Percentiles rank a stretch among this genome's conserved stretches.
Evolutionary conservation across 2,329 filamentous ascomycete genomes (phyloP).

Genomic region (Boeremia lycopersici): DNA sequence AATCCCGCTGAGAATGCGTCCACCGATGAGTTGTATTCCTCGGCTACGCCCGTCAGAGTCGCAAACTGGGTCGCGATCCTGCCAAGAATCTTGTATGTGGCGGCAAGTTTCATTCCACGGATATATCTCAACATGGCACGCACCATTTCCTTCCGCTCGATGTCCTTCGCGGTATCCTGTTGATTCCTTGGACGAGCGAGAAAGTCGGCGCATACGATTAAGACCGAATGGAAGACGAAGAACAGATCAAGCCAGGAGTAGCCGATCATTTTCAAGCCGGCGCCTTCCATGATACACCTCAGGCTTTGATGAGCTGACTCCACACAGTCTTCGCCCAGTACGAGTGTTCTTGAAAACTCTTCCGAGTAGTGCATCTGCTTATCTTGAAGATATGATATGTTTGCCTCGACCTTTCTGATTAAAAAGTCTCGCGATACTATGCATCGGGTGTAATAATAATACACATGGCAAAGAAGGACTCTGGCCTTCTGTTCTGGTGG

Average conservation of each 20-base stretch:
- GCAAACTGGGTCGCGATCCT: constrained; percentile 34
- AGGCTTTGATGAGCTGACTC: constrained; percentile 32
- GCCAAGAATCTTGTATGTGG: constrained; percentile 29
- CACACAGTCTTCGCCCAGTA: constrained; percentile 35
- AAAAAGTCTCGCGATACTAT: constrained; percentile 33
- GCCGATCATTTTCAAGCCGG: constrained; percentile 24
- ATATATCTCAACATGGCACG: constrained; percentile 24
- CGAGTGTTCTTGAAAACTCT: constrained; percentile 21
- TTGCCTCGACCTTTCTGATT: constrained; percentile 32
- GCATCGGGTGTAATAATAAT: constrained; percentile 33
- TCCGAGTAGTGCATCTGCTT: constrained; percentile 12
- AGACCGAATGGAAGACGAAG: constrained; percentile 33
- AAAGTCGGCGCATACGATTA: constrained; percentile 37
- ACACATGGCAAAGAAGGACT: constrained; percentile 28
- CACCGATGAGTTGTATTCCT: constrained; percentile 6
- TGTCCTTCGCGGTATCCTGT: constrained; percentile 25
- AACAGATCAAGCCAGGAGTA: constrained; percentile 32
- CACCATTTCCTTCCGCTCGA: constrained; percentile 29
- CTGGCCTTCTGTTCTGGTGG: constrained; percentile 20
- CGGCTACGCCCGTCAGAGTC: constrained; percentile 26
- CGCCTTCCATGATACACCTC: constrained; percentile 26
- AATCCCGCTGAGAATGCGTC: neutral
- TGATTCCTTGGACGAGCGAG: constrained; percentile 30
- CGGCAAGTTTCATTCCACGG: constrained; percentile 24
- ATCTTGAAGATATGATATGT: constrained; percentile 23